Percentiles rank a stretch among this genome's conserved stretches.
phyloP scores from a whole-genome alignment of 306 rosid species.

The Prosopis cineraria region DNA sequence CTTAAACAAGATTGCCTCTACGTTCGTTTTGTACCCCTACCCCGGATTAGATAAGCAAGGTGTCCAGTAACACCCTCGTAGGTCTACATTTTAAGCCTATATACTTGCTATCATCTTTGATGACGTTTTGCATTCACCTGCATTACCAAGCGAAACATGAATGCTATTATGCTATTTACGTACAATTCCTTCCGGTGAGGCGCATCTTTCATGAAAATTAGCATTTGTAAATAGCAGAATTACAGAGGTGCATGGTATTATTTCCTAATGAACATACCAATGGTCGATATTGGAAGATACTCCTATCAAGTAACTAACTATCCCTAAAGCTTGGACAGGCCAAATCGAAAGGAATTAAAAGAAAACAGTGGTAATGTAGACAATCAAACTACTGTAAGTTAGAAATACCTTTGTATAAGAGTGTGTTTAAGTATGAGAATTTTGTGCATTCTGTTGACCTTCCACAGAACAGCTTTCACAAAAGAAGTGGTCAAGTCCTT shows the following conservation, averaged over 20 bases:
- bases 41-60: conserved; percentile 36
- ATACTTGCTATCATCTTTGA: conserved; percentile 54
- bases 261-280: conserved; percentile 6
- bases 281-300: conserved; percentile 16
- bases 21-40: conserved; percentile 42
- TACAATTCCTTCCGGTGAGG: neutral
- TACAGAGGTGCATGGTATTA: neutral
- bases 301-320: neutral
- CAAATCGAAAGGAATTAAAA: conserved; percentile 23
- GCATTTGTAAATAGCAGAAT: neutral
- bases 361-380: conserved; percentile 1
- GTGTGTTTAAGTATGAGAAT: conserved; percentile 64
- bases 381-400: conserved; percentile 17
- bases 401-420: conserved; percentile 74
- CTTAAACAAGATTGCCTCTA: conserved; percentile 36
- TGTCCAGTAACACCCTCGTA: conserved; percentile 40
- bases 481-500: conserved; percentile 85
- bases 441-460: conserved; percentile 85
- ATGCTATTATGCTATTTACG: neutral
- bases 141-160: conserved; percentile 37
- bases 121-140: conserved; percentile 95
- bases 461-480: conserved; percentile 90
- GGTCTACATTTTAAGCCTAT: conserved; percentile 45
- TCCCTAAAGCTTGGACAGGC: conserved; percentile 22
- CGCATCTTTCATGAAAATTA: no score